phyloP scores from a whole-genome alignment of 768 basidiomycete species.

The Kwoniella europaea region DNA sequence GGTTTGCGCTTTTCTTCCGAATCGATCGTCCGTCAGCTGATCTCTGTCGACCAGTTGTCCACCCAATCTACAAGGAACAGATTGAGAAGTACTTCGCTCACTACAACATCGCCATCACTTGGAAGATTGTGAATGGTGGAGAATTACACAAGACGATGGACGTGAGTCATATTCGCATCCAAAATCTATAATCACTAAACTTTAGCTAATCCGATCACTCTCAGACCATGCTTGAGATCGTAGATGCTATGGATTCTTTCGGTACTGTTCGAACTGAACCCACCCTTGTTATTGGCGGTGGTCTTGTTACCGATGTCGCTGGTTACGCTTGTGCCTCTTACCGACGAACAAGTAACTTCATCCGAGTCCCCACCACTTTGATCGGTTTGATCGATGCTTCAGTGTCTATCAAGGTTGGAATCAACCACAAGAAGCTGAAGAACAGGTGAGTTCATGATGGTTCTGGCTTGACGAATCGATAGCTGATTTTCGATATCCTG shows the following conservation, averaged over 20 bases:
- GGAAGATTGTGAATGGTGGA: slow-evolving; percentile 58
- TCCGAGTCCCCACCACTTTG: slow-evolving; percentile 58
- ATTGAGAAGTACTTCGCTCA: slow-evolving; percentile 56
- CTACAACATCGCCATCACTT: slow-evolving; percentile 53
- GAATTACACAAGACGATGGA: slow-evolving; percentile 60
- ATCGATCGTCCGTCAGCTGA: not conserved
- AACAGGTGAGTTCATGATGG: slow-evolving; percentile 45
- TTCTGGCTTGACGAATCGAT: not conserved
- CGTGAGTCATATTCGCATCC: slow-evolving; percentile 32
- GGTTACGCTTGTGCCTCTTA: slow-evolving; percentile 58
- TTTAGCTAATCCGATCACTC: slow-evolving; percentile 1
- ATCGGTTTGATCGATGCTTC: slow-evolving; percentile 59
- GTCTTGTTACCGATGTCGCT: slow-evolving; percentile 57
- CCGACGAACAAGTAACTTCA: slow-evolving; percentile 56
- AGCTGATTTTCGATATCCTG: not conserved
- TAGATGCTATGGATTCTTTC: slow-evolving; percentile 59
- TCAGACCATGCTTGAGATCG: slow-evolving; percentile 57
- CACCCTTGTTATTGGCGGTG: slow-evolving; percentile 57
- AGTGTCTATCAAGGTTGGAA: slow-evolving; percentile 59
- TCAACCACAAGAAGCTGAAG: slow-evolving; percentile 60
- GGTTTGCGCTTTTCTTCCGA: slow-evolving; percentile 23
- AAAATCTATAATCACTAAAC: not conserved
- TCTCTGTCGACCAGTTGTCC: slow-evolving; percentile 35
- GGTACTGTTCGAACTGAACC: slow-evolving; percentile 59
- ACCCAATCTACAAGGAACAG: slow-evolving; percentile 52